Base-by-base conservation (phyloP, 2,329 filamentous ascomycete genomes). In the Parafenestella ontariensis region DNA sequence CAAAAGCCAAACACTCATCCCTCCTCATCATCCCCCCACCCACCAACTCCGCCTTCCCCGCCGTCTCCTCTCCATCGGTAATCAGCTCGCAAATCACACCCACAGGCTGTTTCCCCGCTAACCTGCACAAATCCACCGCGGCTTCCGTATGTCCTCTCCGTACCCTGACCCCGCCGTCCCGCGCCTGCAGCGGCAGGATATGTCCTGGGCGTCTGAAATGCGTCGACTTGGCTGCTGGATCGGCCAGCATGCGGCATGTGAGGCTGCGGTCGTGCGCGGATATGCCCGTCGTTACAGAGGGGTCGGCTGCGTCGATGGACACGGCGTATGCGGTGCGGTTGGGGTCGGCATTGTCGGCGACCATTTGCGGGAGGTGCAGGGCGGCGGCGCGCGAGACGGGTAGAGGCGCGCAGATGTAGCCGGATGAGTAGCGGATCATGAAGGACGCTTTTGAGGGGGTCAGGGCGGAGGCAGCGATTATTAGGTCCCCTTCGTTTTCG, bases 401-500 rank as follows among this genome's bases (percentile, higher is more conserved):
- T 57, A 98, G 83, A 15, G 95, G 94, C 0, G 90, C 90, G 86
- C 95, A 98, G 79, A 99, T 89, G 72, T 94, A 87, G 73, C 95
- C 95, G 3, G 91, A 86, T 40, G 90, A 90, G 82, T 96, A 87
- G 70, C 92, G 91, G 76, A 99, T 86, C 85, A 99, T 89, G 82
- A 97, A 99, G 69, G 92, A 91, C 88, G 96, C 96, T 79, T 98
- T 94, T 62, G 90, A 85, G 21, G 92, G 84, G 8, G 94, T 96
- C 61, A 97, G 81, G 69, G 89, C 85, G 64, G 92, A 82, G 59
- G 92, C 94, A 64, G 95, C 91, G 72, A 98, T 96, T 77, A 98
- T 97, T 44, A 99, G 86, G 80, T 99, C 95, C 77, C 93, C 95
- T 84, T 99, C 95, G 77, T 99, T 99, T 78, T 99, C 95, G 77